These are phyloP conservation scores for Candida maris DNA, from an alignment of 805 yeast genomes.

Conservation along the genomic window DNA sequence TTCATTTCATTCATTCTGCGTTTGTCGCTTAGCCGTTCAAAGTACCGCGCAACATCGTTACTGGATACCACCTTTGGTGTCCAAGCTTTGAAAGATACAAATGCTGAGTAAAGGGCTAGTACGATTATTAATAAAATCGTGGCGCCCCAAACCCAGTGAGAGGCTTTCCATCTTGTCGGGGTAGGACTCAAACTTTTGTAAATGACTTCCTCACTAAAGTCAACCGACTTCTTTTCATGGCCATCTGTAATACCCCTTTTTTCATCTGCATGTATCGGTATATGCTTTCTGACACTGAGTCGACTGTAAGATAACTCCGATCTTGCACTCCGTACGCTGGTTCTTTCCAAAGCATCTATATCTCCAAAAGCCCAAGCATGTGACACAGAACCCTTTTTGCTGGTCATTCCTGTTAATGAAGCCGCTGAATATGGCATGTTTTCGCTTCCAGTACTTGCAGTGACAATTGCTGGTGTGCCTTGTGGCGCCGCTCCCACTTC, in stretches of 20 bases:
- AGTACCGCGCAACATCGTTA: slow-evolving; percentile 11
- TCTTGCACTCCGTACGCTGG: slow-evolving; percentile 16
- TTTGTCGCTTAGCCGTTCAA: slow-evolving; percentile 8
- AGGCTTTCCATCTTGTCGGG: slow-evolving; percentile 4
- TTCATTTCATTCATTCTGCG: slow-evolving; percentile 9
- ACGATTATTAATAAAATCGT: slow-evolving; percentile 7
- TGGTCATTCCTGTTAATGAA: slow-evolving; percentile 18
- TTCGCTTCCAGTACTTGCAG: slow-evolving; percentile 7
- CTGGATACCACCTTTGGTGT: slow-evolving; percentile 8
- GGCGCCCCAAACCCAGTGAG: slow-evolving; percentile 11
- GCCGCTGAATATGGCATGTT: slow-evolving; percentile 13
- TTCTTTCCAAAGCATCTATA: slow-evolving; percentile 15
- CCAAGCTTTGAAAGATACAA: slow-evolving; percentile 14
- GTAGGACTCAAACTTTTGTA: neutral
- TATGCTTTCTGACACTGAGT: slow-evolving; percentile 13
- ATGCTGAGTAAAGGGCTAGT: slow-evolving; percentile 11
- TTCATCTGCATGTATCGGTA: slow-evolving; percentile 6
- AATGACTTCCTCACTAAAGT: slow-evolving; percentile 7
- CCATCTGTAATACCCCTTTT: slow-evolving; percentile 6
- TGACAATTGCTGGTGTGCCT: slow-evolving; percentile 1
- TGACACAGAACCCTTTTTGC: slow-evolving; percentile 19
- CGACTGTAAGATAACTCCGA: slow-evolving; percentile 18
- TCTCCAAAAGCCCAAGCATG: slow-evolving; percentile 20
- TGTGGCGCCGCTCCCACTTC: slow-evolving; percentile 2
- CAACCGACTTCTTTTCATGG: slow-evolving; percentile 17